Conservation (phyloP, 1,284 basidiomycete species). For the Grifola frondosa region DNA sequence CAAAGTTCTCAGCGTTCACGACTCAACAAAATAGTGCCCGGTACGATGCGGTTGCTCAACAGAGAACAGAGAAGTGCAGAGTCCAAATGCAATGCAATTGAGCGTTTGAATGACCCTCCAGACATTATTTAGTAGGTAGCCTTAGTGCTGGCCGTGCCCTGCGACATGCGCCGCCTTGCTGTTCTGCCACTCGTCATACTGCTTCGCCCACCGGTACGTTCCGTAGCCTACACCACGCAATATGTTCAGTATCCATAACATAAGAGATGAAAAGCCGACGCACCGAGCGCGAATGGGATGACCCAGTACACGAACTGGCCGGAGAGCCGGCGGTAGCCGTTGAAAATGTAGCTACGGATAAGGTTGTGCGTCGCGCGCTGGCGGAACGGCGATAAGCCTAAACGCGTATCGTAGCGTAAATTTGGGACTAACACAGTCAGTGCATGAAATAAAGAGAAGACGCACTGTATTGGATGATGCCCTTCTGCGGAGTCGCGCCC, state of each 20-base stretch:
- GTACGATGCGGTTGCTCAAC: too few species aligned
- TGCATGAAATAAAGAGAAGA: conserved; percentile 16
- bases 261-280: conserved; percentile 32
- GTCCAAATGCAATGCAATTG: too few species aligned
- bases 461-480: conserved; percentile 81
- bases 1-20: too few species aligned
- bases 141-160: conserved; percentile 30
- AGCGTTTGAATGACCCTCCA: too few species aligned
- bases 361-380: conserved; percentile 73
- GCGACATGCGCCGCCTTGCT: conserved; percentile 81
- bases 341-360: conserved; percentile 80
- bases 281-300: conserved; percentile 78
- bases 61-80: too few species aligned
- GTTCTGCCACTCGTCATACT: conserved; percentile 67
- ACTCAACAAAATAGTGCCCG: too few species aligned
- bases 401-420: background rate
- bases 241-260: background rate
- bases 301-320: conserved; percentile 79
- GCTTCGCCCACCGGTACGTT: conserved; percentile 82
- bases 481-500: conserved; percentile 70
- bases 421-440: background rate
- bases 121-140: too few species aligned
- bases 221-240: conserved; percentile 64
- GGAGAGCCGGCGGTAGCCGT: conserved; percentile 80
- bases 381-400: conserved; percentile 82